phyloP scores from a whole-genome alignment of 176 grass and related monocot species.

The Chloris gayana region DNA sequence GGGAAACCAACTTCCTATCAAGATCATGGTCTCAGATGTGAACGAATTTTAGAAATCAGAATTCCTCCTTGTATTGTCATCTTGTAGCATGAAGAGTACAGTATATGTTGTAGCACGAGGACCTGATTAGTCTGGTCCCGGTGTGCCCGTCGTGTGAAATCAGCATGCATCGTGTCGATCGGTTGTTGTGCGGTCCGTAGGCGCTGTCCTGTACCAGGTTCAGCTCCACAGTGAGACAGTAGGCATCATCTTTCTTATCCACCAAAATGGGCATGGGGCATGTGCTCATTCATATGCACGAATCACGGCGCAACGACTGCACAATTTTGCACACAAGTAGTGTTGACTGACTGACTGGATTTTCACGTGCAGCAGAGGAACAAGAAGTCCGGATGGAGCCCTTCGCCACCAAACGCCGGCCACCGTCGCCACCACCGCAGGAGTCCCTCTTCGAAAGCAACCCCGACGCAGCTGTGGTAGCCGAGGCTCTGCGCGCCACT shows the following conservation, averaged over 20 bases:
- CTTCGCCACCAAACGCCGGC: conserved; percentile 49
- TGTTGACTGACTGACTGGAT: conserved; percentile 9
- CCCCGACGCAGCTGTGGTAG: conserved; percentile 40
- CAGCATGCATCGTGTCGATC: neutral
- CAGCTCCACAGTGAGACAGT: neutral
- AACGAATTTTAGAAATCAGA: conserved; percentile 14
- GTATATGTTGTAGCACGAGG: neutral
- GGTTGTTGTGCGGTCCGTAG: conserved; percentile 12
- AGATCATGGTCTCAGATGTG: neutral
- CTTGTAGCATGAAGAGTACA: neutral
- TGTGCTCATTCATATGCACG: conserved; percentile 24
- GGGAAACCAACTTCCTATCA: neutral
- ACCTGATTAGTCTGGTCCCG: conserved; percentile 1
- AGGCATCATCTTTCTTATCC: conserved; percentile 1
- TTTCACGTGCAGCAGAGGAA: conserved; percentile 40
- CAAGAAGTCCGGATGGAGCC: conserved; percentile 58
- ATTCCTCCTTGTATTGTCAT: neutral
- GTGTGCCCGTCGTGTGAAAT: neutral
- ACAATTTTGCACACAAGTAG: conserved; percentile 2
- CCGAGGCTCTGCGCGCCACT: conserved; percentile 20
- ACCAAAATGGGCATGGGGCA: conserved; percentile 10
- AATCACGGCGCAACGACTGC: conserved; percentile 23
- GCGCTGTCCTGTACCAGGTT: neutral
- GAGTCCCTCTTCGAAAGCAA: conserved; percentile 43
- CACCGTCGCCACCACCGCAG: conserved; percentile 28